A percentile compares a stretch with the other conserved stretches of the same genome.
These are phyloP conservation scores for Exserohilum rostratum DNA, from an alignment of 2,329 filamentous ascomycete species.

Conservation along the genomic window DNA sequence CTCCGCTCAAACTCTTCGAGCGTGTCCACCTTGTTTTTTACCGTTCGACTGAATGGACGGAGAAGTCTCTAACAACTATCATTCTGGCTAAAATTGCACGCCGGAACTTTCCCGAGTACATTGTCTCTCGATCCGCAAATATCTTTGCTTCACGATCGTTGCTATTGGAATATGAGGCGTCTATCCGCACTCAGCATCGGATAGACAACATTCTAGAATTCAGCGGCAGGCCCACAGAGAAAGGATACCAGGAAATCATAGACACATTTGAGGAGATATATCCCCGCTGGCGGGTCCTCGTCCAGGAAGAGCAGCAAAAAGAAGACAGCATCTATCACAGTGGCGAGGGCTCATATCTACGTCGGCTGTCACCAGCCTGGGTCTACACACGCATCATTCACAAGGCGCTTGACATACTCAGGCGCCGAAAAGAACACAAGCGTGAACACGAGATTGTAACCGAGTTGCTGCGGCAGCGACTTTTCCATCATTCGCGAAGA, in stretches of 20 bases:
- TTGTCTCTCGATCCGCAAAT: slow-evolving; percentile 86
- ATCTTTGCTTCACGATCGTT: slow-evolving; percentile 80
- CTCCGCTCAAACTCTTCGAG: slow-evolving; percentile 82
- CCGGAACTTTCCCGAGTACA: slow-evolving; percentile 85
- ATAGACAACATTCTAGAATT: slow-evolving; percentile 85
- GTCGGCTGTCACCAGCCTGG: slow-evolving; percentile 88
- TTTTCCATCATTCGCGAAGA: slow-evolving; percentile 84
- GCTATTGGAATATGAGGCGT: slow-evolving; percentile 87
- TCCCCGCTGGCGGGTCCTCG: slow-evolving; percentile 76
- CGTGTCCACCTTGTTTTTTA: slow-evolving; percentile 96
- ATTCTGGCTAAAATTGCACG: slow-evolving; percentile 89
- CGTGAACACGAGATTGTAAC: slow-evolving; percentile 75
- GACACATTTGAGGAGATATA: slow-evolving; percentile 76
- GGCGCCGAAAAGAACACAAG: slow-evolving; percentile 78
- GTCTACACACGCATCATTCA: slow-evolving; percentile 92
- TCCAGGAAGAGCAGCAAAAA: slow-evolving; percentile 77
- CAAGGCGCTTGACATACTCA: slow-evolving; percentile 80
- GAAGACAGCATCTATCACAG: slow-evolving; percentile 78
- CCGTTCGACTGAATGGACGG: slow-evolving; percentile 93
- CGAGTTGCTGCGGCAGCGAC: slow-evolving; percentile 77
- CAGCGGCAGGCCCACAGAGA: slow-evolving; percentile 70
- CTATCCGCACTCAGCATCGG: slow-evolving; percentile 78
- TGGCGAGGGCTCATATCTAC: slow-evolving; percentile 86
- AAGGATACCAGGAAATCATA: slow-evolving; percentile 70
- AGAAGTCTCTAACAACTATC: slow-evolving; percentile 93